phyloP scores from a whole-genome alignment of 768 basidiomycete genomes.

The Tephrocybe sp. region DNA sequence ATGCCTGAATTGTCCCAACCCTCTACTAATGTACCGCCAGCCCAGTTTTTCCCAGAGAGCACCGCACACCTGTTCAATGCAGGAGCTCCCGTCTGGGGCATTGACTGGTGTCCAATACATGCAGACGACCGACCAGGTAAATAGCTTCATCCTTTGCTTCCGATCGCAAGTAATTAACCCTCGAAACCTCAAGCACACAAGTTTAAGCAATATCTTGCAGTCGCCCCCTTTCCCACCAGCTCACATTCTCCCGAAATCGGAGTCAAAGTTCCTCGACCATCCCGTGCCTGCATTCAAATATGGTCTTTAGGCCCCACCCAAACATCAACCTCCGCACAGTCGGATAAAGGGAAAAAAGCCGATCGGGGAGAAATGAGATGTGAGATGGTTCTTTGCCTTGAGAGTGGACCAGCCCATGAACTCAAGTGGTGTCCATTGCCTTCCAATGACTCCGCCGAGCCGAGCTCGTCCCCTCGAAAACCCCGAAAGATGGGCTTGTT shows the following conservation, averaged over 20 bases:
- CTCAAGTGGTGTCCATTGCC: constrained; percentile 94
- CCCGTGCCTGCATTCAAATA: constrained; percentile 76
- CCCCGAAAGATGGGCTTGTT: constrained; percentile 76
- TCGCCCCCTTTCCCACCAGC: constrained; percentile 68
- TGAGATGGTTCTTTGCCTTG: constrained; percentile 82
- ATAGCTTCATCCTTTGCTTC: constrained; percentile 10
- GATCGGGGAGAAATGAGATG: constrained; percentile 59
- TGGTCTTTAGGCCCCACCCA: constrained; percentile 55
- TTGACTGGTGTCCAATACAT: constrained; percentile 92
- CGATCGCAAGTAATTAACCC: constrained; percentile 1
- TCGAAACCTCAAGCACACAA: constrained; percentile 49
- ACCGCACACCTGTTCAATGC: constrained; percentile 75
- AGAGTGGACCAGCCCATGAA: constrained; percentile 76
- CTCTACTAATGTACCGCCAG: constrained; percentile 32
- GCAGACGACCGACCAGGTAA: constrained; percentile 52
- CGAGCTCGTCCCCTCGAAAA: constrained; percentile 11
- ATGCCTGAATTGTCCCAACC: constrained; percentile 1
- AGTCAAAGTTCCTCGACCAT: constrained; percentile 50
- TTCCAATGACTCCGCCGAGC: constrained; percentile 53
- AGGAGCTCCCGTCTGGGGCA: constrained; percentile 85
- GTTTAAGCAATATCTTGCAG: constrained; percentile 79
- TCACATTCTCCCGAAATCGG: constrained; percentile 68
- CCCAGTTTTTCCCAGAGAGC: constrained; percentile 55
- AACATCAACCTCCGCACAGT: not conserved
- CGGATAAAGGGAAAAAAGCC: not conserved